Base-by-base conservation (phyloP, 495 filamentous ascomycete genomes). In the Halenospora varia region DNA sequence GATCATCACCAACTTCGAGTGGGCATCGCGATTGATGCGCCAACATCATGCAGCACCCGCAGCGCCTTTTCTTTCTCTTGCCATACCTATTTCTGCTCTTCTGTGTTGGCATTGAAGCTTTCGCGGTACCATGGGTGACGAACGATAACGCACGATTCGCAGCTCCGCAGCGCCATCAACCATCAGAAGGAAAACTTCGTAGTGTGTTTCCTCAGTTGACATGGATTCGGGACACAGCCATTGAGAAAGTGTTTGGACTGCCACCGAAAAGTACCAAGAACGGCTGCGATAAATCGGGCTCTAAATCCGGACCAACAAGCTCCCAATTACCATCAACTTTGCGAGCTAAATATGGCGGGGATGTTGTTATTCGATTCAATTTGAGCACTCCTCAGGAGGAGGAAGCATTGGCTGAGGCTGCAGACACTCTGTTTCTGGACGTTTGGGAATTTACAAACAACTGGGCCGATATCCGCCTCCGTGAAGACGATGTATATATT, bases 331-430 rank as follows among this genome's bases (percentile, higher is more conserved):
- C 76, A 3, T 68, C 75, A 3, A 82, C 75, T 25, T 73, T 86
- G 25, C 72, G 82, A 17, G 77, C 82, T 25, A 80, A 83, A 57
- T 96, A 97, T 68, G 84, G 82, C 46, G 81, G 85, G 44, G 87
- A 96, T 68, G 77, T 96, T 15, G 93, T 98, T 13, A 73, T 97
- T 39, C 85, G 94, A 15, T 97, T 97, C 78, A 89, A 88, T 65
- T 71, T 96, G 56, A 84, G 77, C 54, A 82, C 82, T 46, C 64
- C 75, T 10, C 78, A 84, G 23, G 89, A 98, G 62, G 88, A 89
- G 51, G 73, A 74, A 45, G 85, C 87, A 2, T 74, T 98, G 56
- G 82, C 86, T 10, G 78, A 87, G 55, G 94, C 90, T 15, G 75
- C 86, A 9, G 80, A 88, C 46, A 82, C 86, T 40, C 79, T 97